phyloP scores from a whole-genome alignment of 2,329 filamentous ascomycete species.

The Mycosphaerella sp. region DNA sequence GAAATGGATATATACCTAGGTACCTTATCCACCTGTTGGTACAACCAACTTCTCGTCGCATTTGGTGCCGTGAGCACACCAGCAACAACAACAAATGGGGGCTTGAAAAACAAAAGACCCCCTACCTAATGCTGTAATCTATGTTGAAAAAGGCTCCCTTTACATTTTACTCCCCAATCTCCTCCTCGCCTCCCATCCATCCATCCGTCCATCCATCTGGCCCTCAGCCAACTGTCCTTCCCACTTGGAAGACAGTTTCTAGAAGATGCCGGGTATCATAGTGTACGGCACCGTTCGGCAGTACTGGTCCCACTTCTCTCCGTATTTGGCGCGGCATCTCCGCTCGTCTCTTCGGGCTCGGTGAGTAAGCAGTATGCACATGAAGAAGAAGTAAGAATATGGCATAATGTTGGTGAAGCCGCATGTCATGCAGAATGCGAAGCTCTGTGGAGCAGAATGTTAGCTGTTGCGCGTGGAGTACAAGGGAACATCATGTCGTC shows the following conservation, averaged over 20 bases:
- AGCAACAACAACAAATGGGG: too few relatives aligned
- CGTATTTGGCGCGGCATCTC: slow-evolving; percentile 19
- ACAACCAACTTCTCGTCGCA: too few relatives aligned
- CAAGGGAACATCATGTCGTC: background rate
- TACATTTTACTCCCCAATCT: background rate
- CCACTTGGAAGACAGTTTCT: background rate
- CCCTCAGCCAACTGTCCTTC: background rate
- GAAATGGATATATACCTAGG: too few relatives aligned
- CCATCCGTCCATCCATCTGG: background rate
- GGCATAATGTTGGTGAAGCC: slow-evolving; percentile 17
- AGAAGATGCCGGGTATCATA: slow-evolving; percentile 17
- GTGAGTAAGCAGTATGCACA: slow-evolving; percentile 16
- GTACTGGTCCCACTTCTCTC: slow-evolving; percentile 20
- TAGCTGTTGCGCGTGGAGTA: background rate
- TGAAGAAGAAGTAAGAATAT: slow-evolving; percentile 21
- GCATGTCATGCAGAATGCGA: slow-evolving; percentile 21
- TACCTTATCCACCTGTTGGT: background rate
- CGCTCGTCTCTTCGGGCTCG: slow-evolving; percentile 16
- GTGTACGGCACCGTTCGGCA: slow-evolving; percentile 16
- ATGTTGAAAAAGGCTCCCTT: background rate
- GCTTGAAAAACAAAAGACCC: too few relatives aligned
- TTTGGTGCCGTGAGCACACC: too few relatives aligned
- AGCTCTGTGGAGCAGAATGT: slow-evolving; percentile 5
- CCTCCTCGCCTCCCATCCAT: background rate
- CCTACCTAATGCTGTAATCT: background rate